These are phyloP conservation scores for Fusarium nurragi DNA, from an alignment of 2,329 filamentous ascomycete genomes.

Conservation along the genomic window DNA sequence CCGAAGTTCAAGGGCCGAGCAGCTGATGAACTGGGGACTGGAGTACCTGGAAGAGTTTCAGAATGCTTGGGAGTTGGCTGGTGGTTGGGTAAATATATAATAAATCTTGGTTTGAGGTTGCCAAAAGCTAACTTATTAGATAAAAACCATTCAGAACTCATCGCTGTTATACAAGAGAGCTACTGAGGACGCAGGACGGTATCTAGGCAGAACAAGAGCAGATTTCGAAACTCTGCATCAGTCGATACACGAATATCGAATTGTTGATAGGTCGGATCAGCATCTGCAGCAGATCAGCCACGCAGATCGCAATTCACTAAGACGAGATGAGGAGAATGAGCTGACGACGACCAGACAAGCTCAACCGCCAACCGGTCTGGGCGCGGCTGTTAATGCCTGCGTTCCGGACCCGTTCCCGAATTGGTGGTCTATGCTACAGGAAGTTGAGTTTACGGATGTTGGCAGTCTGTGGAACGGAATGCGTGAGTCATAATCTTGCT, in stretches of 20 bases:
- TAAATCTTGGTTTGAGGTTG: fast-evolving
- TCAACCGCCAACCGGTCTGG: neutral
- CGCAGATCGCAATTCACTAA: conserved; percentile 25
- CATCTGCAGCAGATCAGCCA: conserved; percentile 37
- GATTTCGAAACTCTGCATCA: conserved; percentile 37
- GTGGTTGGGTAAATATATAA: conserved; percentile 26
- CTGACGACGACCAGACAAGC: neutral
- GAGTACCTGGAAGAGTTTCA: conserved; percentile 40
- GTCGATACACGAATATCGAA: conserved; percentile 36
- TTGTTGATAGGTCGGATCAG: conserved; percentile 33
- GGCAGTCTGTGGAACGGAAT: conserved; percentile 20
- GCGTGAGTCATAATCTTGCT: neutral
- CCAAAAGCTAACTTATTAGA: conserved; percentile 12
- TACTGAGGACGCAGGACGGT: conserved; percentile 32
- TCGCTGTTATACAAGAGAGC: conserved; percentile 35
- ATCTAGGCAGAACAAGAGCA: conserved; percentile 28
- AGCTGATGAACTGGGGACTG: conserved; percentile 34
- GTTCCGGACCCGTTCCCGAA: conserved; percentile 37
- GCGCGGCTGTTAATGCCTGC: neutral
- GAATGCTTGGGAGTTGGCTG: conserved; percentile 37
- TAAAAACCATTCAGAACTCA: conserved; percentile 40
- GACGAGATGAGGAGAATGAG: neutral
- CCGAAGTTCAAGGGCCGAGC: conserved; percentile 22
- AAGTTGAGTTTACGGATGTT: conserved; percentile 36
- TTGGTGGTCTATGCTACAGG: conserved; percentile 43